These are phyloP conservation scores for Balamuthia mandrillaris DNA, from an alignment of 208 protist species.

Conservation along the genomic window DNA sequence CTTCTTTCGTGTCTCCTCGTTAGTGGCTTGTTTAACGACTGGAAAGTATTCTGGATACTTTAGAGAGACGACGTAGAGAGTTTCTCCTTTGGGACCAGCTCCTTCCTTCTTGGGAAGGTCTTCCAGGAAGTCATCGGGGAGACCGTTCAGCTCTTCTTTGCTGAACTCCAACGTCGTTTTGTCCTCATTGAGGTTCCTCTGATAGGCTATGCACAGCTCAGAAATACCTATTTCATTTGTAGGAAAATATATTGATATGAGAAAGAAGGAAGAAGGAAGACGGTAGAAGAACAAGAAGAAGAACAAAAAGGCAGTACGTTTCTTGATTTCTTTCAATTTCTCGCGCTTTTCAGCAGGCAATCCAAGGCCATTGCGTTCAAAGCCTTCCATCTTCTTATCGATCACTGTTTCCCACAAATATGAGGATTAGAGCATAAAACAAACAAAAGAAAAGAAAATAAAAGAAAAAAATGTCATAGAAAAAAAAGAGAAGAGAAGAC, in stretches of 20 bases:
- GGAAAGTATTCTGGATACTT: constrained; percentile 62
- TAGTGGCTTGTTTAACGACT: constrained; percentile 51
- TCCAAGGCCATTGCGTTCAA: not conserved
- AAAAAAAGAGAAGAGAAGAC: no score
- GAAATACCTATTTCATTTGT: not conserved
- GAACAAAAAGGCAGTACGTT: not conserved
- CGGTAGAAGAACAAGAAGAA: not conserved
- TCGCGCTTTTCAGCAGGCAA: constrained; percentile 15
- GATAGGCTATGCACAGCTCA: constrained; percentile 46
- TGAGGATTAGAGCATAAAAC: no score
- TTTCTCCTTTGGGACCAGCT: not conserved
- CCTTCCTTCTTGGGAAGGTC: not conserved
- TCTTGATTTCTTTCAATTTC: constrained; percentile 5
- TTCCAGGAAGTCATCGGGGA: constrained; percentile 54
- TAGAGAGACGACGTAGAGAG: constrained; percentile 35
- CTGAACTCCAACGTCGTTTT: constrained; percentile 59
- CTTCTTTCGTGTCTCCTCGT: constrained; percentile 43
- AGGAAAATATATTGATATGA: not conserved
- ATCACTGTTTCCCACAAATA: no score
- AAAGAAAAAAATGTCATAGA: no score
- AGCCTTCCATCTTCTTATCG: not conserved
- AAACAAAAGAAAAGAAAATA: no score
- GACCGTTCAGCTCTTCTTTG: constrained; percentile 52
- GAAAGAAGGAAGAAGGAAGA: not conserved
- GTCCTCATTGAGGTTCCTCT: constrained; percentile 68